A percentile compares a stretch with the other conserved stretches of the same genome.
phyloP scores from a whole-genome alignment of 2,329 filamentous ascomycete species.

The Triangularia setosa region DNA sequence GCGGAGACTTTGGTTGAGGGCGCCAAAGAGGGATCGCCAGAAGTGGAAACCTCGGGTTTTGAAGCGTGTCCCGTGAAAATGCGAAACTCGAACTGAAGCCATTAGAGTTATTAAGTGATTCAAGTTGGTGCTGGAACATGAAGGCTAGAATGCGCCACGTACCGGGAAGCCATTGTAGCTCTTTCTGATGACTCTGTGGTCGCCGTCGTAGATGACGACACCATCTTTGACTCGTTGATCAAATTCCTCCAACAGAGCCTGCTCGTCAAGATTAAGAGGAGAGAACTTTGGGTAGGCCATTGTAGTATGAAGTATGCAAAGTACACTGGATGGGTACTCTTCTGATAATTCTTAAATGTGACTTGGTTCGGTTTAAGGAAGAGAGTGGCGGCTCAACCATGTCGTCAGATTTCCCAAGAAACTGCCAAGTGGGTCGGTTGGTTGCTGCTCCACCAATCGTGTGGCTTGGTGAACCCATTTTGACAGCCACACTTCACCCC shows the following conservation, averaged over 20 bases:
- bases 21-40: neutral
- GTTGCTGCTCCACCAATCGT: neutral
- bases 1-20: neutral
- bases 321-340: neutral
- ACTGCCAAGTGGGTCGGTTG: neutral
- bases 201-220: constrained; percentile 19
- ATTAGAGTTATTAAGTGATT: neutral
- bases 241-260: constrained; percentile 7
- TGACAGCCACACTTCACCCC: too few species aligned
- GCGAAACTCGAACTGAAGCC: neutral
- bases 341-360: neutral
- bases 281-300: neutral
- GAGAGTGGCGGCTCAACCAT: neutral
- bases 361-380: neutral
- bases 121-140: constrained; percentile 8
- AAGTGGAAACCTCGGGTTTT: constrained; percentile 10
- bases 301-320: neutral
- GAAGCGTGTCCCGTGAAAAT: neutral
- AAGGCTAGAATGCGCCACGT: neutral
- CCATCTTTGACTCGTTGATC: constrained; percentile 20
- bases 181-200: constrained; percentile 2
- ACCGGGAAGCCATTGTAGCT: constrained; percentile 20
- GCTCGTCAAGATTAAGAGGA: neutral
- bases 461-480: neutral
- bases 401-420: neutral